A percentile compares a stretch with the other conserved stretches of the same genome.
Conservation (phyloP, 768 basidiomycete species). For the Boletus rubroflammeus region DNA sequence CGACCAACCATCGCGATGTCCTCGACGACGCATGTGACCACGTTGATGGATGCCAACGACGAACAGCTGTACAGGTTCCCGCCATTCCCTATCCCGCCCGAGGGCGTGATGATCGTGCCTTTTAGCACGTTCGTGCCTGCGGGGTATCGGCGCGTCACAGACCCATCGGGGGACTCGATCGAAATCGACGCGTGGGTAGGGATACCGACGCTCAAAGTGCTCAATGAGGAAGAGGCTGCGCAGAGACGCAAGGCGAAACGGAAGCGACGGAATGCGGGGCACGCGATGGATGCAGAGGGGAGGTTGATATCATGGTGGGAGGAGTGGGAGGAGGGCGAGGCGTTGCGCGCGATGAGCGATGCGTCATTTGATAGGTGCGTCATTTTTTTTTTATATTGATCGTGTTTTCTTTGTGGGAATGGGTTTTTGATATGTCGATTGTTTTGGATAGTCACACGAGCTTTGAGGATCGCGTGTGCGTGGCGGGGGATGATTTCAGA, state of each 20-base stretch:
- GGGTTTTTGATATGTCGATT: not conserved
- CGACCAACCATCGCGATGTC: not conserved
- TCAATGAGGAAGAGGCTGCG: slow-evolving; percentile 20
- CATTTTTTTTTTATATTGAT: not conserved
- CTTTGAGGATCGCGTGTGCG: slow-evolving; percentile 22
- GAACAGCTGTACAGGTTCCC: slow-evolving; percentile 33
- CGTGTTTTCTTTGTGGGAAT: not conserved
- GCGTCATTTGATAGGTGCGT: slow-evolving; percentile 28
- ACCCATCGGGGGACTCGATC: slow-evolving; percentile 11
- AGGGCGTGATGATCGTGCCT: slow-evolving; percentile 39
- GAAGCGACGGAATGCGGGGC: slow-evolving; percentile 20
- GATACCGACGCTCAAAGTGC: slow-evolving; percentile 26
- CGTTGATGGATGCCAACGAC: not conserved
- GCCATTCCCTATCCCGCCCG: slow-evolving; percentile 44
- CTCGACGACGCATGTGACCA: not conserved
- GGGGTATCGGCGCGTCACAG: slow-evolving; percentile 17
- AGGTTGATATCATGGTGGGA: slow-evolving; percentile 31
- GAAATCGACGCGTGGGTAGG: slow-evolving; percentile 27
- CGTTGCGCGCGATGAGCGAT: slow-evolving; percentile 16
- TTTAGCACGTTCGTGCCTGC: slow-evolving; percentile 39
- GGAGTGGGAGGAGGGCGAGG: slow-evolving; percentile 31
- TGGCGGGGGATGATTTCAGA: slow-evolving; percentile 32
- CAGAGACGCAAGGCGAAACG: slow-evolving; percentile 15
- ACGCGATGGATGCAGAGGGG: slow-evolving; percentile 16
- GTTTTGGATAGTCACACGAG: slow-evolving; percentile 2